Percentiles rank a stretch among this genome's conserved stretches.
Conservation (phyloP, 2,329 filamentous ascomycete species). For the Claviceps capensis region DNA sequence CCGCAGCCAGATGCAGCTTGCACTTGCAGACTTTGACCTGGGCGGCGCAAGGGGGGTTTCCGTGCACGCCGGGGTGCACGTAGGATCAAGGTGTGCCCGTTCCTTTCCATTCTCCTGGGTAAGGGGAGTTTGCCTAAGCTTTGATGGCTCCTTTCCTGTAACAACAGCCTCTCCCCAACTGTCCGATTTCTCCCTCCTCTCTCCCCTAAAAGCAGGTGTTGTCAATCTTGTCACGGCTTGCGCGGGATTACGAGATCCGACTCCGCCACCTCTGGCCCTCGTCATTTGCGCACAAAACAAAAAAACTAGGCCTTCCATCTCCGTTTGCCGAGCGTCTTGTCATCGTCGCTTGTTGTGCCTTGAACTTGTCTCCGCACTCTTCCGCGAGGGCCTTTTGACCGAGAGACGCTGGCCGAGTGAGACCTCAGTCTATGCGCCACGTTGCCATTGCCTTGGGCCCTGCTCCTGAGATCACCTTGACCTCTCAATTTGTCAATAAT, state of each 20-base stretch:
- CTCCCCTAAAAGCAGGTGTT: slow-evolving; percentile 17
- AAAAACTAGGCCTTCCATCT: neutral
- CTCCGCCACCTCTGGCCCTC: slow-evolving; percentile 1
- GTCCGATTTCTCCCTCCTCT: slow-evolving; percentile 20
- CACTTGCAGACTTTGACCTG: slow-evolving; percentile 6
- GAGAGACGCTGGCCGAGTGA: slow-evolving; percentile 1
- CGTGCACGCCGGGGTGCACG: slow-evolving; percentile 14
- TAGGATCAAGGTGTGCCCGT: slow-evolving; percentile 18
- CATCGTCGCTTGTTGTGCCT: slow-evolving; percentile 1
- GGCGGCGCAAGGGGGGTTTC: slow-evolving; percentile 14
- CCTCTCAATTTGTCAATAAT: neutral
- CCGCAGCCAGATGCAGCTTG: slow-evolving; percentile 1
- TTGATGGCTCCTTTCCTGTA: slow-evolving; percentile 25
- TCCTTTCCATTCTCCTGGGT: slow-evolving; percentile 27
- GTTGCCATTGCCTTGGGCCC: neutral
- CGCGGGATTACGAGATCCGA: slow-evolving; percentile 12
- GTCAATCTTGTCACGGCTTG: slow-evolving; percentile 18
- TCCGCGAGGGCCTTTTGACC: neutral
- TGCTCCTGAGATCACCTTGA: neutral
- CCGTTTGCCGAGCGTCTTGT: slow-evolving; percentile 1
- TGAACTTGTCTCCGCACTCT: neutral
- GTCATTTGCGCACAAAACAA: neutral
- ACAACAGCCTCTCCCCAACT: slow-evolving; percentile 25
- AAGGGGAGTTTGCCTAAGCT: slow-evolving; percentile 27
- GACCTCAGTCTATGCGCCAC: slow-evolving; percentile 6